Conservation (phyloP, 2,329 filamentous ascomycete species). For the Colletotrichum gigasporum region DNA sequence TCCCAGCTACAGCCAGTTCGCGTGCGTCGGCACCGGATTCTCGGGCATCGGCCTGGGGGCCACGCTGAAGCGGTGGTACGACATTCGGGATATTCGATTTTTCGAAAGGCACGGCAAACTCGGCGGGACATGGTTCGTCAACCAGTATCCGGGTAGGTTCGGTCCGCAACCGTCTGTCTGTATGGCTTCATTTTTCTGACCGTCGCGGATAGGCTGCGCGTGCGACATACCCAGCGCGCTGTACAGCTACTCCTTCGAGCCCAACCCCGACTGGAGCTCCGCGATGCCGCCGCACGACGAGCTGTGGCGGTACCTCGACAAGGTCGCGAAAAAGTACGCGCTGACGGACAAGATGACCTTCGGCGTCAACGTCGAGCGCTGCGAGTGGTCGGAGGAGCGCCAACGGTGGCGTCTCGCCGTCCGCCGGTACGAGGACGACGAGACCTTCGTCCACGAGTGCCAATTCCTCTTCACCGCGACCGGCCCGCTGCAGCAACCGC, state of each 20-base stretch:
- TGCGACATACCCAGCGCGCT: slow-evolving; percentile 68
- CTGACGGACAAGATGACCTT: slow-evolving; percentile 50
- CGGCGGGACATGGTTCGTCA: slow-evolving; percentile 73
- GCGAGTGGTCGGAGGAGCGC: slow-evolving; percentile 48
- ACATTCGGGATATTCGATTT: slow-evolving; percentile 66
- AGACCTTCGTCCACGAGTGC: slow-evolving; percentile 45
- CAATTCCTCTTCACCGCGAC: slow-evolving; percentile 49
- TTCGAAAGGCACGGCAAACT: slow-evolving; percentile 67
- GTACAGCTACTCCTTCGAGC: slow-evolving; percentile 69
- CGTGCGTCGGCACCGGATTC: slow-evolving; percentile 67
- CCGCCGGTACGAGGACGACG: slow-evolving; percentile 35
- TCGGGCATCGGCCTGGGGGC: slow-evolving; percentile 71
- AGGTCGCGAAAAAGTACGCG: slow-evolving; percentile 57
- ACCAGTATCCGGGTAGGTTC: slow-evolving; percentile 64
- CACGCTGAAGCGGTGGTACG: slow-evolving; percentile 64
- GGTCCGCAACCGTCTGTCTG: too few species aligned
- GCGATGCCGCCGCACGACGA: slow-evolving; percentile 65
- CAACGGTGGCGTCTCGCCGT: slow-evolving; percentile 46
- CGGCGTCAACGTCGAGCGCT: slow-evolving; percentile 45
- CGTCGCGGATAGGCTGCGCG: slow-evolving; percentile 43
- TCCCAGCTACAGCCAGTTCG: slow-evolving; percentile 47
- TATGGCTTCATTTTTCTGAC: neutral
- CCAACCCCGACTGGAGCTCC: slow-evolving; percentile 69
- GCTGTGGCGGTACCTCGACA: slow-evolving; percentile 64
- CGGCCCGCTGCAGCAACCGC: slow-evolving; percentile 45